Evolutionary conservation across 495 filamentous ascomycete species (phyloP).

Genomic region (Talaromyces ruber): DNA sequence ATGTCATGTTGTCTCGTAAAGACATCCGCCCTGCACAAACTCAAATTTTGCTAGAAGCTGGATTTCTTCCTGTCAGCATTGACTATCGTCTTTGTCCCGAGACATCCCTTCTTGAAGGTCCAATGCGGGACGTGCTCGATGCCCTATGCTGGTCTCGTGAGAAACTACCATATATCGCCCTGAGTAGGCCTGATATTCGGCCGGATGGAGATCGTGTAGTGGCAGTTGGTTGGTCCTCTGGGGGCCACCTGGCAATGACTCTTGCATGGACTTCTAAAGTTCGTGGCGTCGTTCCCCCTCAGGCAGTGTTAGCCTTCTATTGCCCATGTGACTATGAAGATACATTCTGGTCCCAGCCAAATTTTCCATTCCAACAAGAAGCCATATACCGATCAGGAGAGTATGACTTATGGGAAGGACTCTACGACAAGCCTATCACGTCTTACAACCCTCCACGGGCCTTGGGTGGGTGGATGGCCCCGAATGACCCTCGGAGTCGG

Average conservation of each 20-base stretch:
- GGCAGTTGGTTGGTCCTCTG: slow-evolving; percentile 49
- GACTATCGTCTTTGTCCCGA: slow-evolving; percentile 54
- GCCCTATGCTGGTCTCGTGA: slow-evolving; percentile 36
- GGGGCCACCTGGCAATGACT: slow-evolving; percentile 46
- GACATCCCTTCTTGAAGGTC: slow-evolving; percentile 33
- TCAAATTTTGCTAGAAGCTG: slow-evolving; percentile 21
- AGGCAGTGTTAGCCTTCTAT: slow-evolving; percentile 48
- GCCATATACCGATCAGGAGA: slow-evolving; percentile 5
- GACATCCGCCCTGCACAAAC: slow-evolving; percentile 38
- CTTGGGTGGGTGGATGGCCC: slow-evolving; percentile 10
- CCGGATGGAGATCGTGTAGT: slow-evolving; percentile 32
- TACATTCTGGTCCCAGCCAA: slow-evolving; percentile 12
- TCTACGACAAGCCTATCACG: slow-evolving; percentile 22
- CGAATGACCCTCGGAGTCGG: slow-evolving; percentile 27
- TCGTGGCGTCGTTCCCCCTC: slow-evolving; percentile 27
- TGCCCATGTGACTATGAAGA: slow-evolving; percentile 37
- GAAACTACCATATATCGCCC: slow-evolving; percentile 22
- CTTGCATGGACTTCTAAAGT: slow-evolving; percentile 27
- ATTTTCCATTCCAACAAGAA: slow-evolving; percentile 8
- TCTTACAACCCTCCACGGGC: slow-evolving; percentile 9
- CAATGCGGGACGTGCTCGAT: slow-evolving; percentile 40
- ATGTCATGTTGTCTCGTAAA: slow-evolving; percentile 36
- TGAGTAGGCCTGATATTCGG: slow-evolving; percentile 15
- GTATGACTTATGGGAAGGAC: slow-evolving; percentile 17
- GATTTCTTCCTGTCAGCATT: slow-evolving; percentile 43